Conservation (phyloP, 306 rosid genomes). For the Biancaea sappan region DNA sequence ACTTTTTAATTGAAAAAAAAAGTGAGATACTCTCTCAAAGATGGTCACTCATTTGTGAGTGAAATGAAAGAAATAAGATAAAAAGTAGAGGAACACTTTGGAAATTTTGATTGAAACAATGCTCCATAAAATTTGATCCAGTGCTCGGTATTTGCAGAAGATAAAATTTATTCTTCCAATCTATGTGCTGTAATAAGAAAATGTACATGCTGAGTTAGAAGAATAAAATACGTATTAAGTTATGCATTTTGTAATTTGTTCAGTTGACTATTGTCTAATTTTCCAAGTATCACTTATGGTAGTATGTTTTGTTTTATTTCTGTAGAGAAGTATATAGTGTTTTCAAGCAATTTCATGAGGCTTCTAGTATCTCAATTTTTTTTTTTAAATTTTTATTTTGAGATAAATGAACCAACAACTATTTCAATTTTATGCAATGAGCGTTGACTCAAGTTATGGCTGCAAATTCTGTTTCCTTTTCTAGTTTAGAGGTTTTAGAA, state of each 20-base stretch:
- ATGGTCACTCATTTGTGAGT: slow-evolving; percentile 22
- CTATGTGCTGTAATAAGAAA: background rate
- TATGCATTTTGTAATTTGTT: slow-evolving; percentile 13
- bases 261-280: background rate
- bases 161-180: slow-evolving; percentile 13
- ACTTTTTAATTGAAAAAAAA: background rate
- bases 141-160: background rate
- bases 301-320: background rate
- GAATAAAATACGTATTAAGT: slow-evolving; percentile 15
- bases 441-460: slow-evolving; percentile 23
- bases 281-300: background rate
- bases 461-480: slow-evolving; percentile 13
- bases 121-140: slow-evolving; percentile 1
- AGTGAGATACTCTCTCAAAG: slow-evolving; percentile 1
- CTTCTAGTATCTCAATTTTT: background rate
- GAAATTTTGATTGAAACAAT: background rate
- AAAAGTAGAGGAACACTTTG: slow-evolving; percentile 15
- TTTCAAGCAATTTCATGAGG: background rate
- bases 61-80: slow-evolving; percentile 17
- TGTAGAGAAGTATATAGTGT: background rate
- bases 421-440: background rate
- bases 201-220: background rate
- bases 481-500: slow-evolving; percentile 11
- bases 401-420: slow-evolving; percentile 26
- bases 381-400: background rate